Evolutionary conservation across 768 basidiomycete genomes (phyloP), one percentile per base, ranked within the genome.

Genomic region (Galerina marginata): DNA sequence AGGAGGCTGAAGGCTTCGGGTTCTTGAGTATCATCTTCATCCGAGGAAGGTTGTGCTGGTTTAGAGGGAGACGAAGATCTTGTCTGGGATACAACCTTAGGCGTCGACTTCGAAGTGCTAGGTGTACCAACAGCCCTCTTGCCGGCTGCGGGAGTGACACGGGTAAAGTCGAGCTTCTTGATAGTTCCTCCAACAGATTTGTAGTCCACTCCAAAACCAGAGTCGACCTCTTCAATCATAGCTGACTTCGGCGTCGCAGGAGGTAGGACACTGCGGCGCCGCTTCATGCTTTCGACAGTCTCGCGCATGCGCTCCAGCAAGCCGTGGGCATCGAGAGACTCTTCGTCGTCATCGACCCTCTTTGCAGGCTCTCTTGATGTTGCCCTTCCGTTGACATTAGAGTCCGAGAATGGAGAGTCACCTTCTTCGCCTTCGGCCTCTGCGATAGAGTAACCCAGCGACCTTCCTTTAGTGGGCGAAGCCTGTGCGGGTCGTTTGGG

Each of bases 221-320:
- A 33, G 29, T 33, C 2, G 29, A 38, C 62, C 58, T 36, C 49
- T 42, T 39, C 54, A 25, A 61, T 9, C 14, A 56, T 20, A 36
- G 45, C 26, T 29, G 58, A 47, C 16, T 53, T 52, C 11, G 54
- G 56, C 5, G 60, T 64, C 23, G 65, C 63, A 39, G 68, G 65
- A 29, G 60, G 65, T 25, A 69, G 61, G 25, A 69, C 69, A 46
- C 79, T 83, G 54, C 77, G 71, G 58, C 81, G 72, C 61, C 75
- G 75, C 72, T 80, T 83, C 76, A 81, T 81, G 55, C 71, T 75
- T 61, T 79, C 79, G 36, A 82, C 78, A 6, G 77, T 82, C 67
- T 80, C 79, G 67, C 77, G 79, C 81, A 82, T 82, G 65, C 72
- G 78, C 63, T 81, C 82, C 58, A 85, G 65, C 56, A 84, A 61